phyloP scores from a whole-genome alignment of 176 grass and related monocot genomes.

The Triticum aestivum region IWGSC_CS_RefSeq_v2.1 NC_057812.1:123908886-123909385 shows the following conservation, averaged over 20 bases:
- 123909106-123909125: neutral
- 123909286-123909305: no score
- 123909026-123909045: no score
- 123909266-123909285: no score
- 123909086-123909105: no score
- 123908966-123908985: no score
- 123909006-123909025: no score
- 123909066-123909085: no score
- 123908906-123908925: constrained; percentile 55
- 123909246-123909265: no score
- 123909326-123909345: neutral
- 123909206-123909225: neutral
- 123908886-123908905: constrained; percentile 45
- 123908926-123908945: constrained; percentile 36
- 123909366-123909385: no score
- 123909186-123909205: neutral
- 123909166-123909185: neutral
- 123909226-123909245: neutral
- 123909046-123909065: no score
- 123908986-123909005: no score
- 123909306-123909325: neutral
- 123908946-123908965: no score
- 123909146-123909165: neutral
- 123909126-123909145: neutral
- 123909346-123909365: neutral